Evolutionary conservation across 495 filamentous ascomycete genomes (phyloP).

Genomic region (Penicillium lagena): DNA sequence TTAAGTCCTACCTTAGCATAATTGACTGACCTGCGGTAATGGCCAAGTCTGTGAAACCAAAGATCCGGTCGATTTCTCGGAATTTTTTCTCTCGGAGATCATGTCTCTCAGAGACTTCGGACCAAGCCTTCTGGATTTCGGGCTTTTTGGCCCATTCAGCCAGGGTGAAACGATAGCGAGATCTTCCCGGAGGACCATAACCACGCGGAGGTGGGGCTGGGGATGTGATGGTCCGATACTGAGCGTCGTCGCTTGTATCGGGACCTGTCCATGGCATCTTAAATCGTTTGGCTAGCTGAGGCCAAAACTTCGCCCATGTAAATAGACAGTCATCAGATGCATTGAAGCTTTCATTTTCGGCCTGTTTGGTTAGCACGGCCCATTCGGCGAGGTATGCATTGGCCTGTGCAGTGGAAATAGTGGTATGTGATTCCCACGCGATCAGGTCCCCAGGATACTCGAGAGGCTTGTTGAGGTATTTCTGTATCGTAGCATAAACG

Average conservation of each 20-base stretch:
- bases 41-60: conserved; percentile 3
- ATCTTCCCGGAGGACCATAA: conserved; percentile 27
- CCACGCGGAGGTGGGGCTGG: conserved; percentile 22
- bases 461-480: conserved; percentile 25
- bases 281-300: conserved; percentile 37
- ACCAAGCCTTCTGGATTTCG: conserved; percentile 41
- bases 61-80: conserved; percentile 2
- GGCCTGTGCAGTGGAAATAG: conserved; percentile 30
- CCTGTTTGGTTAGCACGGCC: conserved; percentile 31
- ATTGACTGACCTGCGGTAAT: conserved; percentile 1
- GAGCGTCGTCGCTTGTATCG: conserved; percentile 12
- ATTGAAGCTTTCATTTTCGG: conserved; percentile 40
- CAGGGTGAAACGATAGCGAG: conserved; percentile 30
- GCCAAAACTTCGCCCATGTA: conserved; percentile 40
- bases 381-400: conserved; percentile 47
- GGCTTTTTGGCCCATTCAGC: conserved; percentile 36
- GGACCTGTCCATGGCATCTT: conserved; percentile 21
- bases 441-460: conserved; percentile 33
- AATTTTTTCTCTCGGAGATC: conserved; percentile 2
- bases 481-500: conserved; percentile 40
- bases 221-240: conserved; percentile 13
- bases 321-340: conserved; percentile 34
- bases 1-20: background rate
- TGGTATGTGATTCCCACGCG: conserved; percentile 34
- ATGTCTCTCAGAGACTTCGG: conserved; percentile 10